Conservation (phyloP, 2,329 filamentous ascomycete species). For the Ophiocordyceps robertsii region DNA sequence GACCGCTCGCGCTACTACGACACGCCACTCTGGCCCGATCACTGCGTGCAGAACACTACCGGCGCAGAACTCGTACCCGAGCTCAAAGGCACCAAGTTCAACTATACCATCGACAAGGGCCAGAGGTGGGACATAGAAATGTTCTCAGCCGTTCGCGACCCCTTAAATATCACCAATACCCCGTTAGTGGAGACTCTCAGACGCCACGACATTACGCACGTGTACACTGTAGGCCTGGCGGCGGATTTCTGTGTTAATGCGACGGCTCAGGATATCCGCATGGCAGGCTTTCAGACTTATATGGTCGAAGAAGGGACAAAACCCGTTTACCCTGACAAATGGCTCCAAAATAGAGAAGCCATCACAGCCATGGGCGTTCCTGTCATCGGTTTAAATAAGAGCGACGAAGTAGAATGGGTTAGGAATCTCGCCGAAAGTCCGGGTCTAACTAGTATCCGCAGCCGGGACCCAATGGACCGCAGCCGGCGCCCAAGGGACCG, state of each 20-base stretch:
- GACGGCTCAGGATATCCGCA: conserved; percentile 65
- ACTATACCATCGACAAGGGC: conserved; percentile 66
- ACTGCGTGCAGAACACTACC: conserved; percentile 66
- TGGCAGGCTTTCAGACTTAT: conserved; percentile 63
- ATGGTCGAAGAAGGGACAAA: conserved; percentile 68
- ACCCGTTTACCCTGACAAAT: conserved; percentile 9
- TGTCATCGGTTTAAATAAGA: too few relatives aligned
- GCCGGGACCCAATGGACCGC: too few relatives aligned
- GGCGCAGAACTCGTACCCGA: conserved; percentile 66
- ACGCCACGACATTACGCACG: too few relatives aligned
- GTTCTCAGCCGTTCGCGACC: conserved; percentile 84
- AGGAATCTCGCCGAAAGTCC: too few relatives aligned
- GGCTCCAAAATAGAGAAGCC: background rate
- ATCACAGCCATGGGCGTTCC: conserved; percentile 13
- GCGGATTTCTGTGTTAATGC: conserved; percentile 79
- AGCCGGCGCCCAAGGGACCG: too few relatives aligned
- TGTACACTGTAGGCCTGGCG: conserved; percentile 62
- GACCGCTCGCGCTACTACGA: conserved; percentile 49
- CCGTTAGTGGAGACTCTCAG: too few relatives aligned
- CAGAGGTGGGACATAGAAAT: conserved; percentile 65
- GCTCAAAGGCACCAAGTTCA: conserved; percentile 47
- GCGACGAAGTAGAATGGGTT: too few relatives aligned
- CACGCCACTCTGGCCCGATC: conserved; percentile 73
- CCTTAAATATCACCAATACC: conserved; percentile 14
- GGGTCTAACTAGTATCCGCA: too few relatives aligned